Conservation (phyloP, 1,139 yeast species). For the Hyphopichia wangnamkhiaoensis region DNA sequence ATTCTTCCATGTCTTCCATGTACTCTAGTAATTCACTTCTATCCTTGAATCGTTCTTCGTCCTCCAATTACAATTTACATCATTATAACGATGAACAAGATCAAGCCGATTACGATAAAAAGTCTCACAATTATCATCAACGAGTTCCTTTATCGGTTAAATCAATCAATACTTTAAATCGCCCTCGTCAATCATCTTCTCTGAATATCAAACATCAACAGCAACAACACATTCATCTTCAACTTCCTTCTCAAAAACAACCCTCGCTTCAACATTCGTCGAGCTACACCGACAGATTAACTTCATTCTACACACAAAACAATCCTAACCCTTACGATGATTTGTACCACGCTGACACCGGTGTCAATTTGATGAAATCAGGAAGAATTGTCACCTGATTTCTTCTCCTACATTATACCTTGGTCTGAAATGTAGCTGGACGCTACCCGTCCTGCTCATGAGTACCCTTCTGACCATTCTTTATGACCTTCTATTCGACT, state of each 20-base stretch:
- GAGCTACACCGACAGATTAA: background rate
- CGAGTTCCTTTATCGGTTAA: slow-evolving; percentile 25
- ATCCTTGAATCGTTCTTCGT: slow-evolving; percentile 19
- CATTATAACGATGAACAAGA: slow-evolving; percentile 4
- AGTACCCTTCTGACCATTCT: too few relatives aligned
- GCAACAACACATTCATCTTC: too few relatives aligned
- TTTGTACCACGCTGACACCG: too few relatives aligned
- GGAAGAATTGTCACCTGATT: slow-evolving; percentile 4
- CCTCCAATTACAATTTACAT: slow-evolving; percentile 10
- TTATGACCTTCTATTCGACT: too few relatives aligned
- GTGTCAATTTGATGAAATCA: background rate
- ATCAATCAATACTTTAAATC: slow-evolving; percentile 16
- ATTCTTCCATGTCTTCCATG: slow-evolving; percentile 16
- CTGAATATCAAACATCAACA: background rate
- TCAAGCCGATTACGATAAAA: slow-evolving; percentile 4
- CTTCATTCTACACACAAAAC: background rate
- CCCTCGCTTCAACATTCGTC: background rate
- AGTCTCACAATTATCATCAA: slow-evolving; percentile 11
- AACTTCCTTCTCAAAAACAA: too few relatives aligned
- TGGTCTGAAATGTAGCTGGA: too few relatives aligned
- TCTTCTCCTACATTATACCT: too few relatives aligned
- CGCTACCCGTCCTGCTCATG: too few relatives aligned
- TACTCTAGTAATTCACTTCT: slow-evolving; percentile 12
- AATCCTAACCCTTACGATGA: background rate
- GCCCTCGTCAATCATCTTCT: slow-evolving; percentile 6